Evolutionary conservation across 75 land plant species (phyloP).

Genomic region (Ceratopteris richardii): DNA sequence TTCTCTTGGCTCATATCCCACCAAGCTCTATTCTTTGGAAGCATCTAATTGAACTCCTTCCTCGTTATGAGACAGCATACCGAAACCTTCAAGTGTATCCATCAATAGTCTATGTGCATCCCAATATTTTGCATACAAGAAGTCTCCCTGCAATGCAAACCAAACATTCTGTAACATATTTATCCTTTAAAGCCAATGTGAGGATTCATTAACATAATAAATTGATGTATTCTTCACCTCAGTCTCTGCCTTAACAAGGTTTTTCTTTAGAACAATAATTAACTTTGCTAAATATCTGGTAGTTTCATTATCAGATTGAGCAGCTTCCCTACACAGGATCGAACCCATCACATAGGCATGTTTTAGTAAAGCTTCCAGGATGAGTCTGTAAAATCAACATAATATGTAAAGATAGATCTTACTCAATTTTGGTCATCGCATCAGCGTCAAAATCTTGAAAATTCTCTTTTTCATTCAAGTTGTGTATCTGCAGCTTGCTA

Average conservation of each 20-base stretch:
- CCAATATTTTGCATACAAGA: neutral
- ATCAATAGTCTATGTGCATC: constrained; percentile 1
- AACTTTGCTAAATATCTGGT: neutral
- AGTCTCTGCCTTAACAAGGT: constrained; percentile 5
- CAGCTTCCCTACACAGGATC: constrained; percentile 9
- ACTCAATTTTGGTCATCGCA: neutral
- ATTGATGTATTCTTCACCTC: neutral
- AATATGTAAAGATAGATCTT: neutral
- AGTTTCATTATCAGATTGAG: constrained; percentile 1
- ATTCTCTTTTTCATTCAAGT: constrained; percentile 3
- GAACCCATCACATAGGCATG: too few relatives aligned
- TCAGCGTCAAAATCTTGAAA: neutral
- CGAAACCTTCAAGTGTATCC: constrained; percentile 3
- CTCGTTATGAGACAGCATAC: neutral
- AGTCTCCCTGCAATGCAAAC: neutral
- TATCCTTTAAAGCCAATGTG: too few relatives aligned
- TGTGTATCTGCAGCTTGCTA: neutral
- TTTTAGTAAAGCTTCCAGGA: too few relatives aligned
- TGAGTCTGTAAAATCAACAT: too few relatives aligned
- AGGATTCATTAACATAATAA: neutral
- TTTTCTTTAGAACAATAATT: neutral
- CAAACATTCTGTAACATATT: neutral
- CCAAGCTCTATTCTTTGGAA: too few relatives aligned
- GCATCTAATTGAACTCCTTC: neutral
- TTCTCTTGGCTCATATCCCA: too few relatives aligned